A percentile compares a stretch with the other conserved stretches of the same genome.
These are phyloP conservation scores for Taiozyma sp. DNA, from an alignment of 1,139 yeast species.

Conservation along the genomic window DNA sequence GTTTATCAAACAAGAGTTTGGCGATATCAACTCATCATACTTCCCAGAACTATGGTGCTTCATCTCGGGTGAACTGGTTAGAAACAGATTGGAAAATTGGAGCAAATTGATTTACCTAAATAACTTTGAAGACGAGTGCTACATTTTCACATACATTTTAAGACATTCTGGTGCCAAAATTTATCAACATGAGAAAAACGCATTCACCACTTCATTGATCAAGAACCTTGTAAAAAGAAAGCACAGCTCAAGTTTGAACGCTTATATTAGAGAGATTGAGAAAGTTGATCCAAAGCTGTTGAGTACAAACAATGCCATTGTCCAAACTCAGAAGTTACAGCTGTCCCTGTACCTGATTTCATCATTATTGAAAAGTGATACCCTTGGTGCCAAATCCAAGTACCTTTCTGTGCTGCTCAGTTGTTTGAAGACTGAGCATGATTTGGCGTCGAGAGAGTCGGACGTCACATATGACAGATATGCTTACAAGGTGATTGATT, in stretches of 20 bases:
- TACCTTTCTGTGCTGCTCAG: slow-evolving; percentile 13
- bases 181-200: slow-evolving; percentile 13
- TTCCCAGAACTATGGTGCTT: slow-evolving; percentile 21
- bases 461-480: slow-evolving; percentile 7
- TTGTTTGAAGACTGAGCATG: slow-evolving; percentile 11
- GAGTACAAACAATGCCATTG: slow-evolving; percentile 7
- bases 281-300: slow-evolving; percentile 14
- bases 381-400: slow-evolving; percentile 7
- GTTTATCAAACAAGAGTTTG: slow-evolving; percentile 11
- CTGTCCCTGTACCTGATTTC: slow-evolving; percentile 13
- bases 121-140: slow-evolving; percentile 19
- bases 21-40: slow-evolving; percentile 12
- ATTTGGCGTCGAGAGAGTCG: slow-evolving; percentile 1
- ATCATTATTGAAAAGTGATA: slow-evolving; percentile 10
- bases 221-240: slow-evolving; percentile 11
- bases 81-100: slow-evolving; percentile 18
- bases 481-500: slow-evolving; percentile 13
- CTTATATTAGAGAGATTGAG: slow-evolving; percentile 15
- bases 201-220: slow-evolving; percentile 11
- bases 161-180: slow-evolving; percentile 12
- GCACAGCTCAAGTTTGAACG: slow-evolving; percentile 12
- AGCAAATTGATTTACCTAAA: slow-evolving; percentile 17
- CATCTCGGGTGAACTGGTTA: slow-evolving; percentile 13
- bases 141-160: slow-evolving; percentile 15
- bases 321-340: slow-evolving; percentile 17